Base-by-base conservation (phyloP, 2,329 filamentous ascomycete species). In the Ciborinia camelliae region DNA sequence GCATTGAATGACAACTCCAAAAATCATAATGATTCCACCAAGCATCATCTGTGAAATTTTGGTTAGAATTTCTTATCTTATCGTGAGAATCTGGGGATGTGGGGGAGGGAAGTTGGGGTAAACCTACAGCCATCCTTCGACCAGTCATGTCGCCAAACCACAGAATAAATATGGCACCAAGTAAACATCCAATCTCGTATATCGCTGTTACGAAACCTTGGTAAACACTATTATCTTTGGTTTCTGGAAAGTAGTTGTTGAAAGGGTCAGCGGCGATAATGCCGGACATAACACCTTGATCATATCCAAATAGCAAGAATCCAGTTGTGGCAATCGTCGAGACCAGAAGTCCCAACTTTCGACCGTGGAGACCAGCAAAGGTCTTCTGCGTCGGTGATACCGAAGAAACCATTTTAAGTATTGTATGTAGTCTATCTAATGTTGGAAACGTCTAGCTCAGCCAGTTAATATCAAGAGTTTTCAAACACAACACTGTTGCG, bases 231-330 rank as follows among this genome's bases (percentile, higher is more conserved):
- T 72, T 57, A 15, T 69, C 55, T 41, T 70, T 97, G 86, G 74
- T 92, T 81, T 79, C 73, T 5, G 82, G 81, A 72, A 98, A 98
- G 77, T 97, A 97, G 75, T 90, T 85, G 76, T 89, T 90, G 77
- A 99, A 99, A 76, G 73, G 65, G n/a, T 75, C 77, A 51, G 79
- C 84, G 81, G 85, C 87, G 72, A 89, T 88, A 68, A 85, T 84
- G 69, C 84, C 84, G 67, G 89, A 92, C 91, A 94, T 94, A 69
- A 95, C 91, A 73, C 91, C 91, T 76, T 95, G 91, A 76, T 95
- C 91, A 80, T 94, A 95, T 70, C 91, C 91, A 73, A 96, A 96
- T 23, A 96, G 81, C 72, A 96, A 92, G 51, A 96, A 92, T 63
- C 91, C 91, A 60, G 86, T 86, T 70, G 89, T 90, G 61, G 89